Evolutionary conservation across 805 yeast species (phyloP).

Genomic region (Sugiyamaella mastotermitis): DNA sequence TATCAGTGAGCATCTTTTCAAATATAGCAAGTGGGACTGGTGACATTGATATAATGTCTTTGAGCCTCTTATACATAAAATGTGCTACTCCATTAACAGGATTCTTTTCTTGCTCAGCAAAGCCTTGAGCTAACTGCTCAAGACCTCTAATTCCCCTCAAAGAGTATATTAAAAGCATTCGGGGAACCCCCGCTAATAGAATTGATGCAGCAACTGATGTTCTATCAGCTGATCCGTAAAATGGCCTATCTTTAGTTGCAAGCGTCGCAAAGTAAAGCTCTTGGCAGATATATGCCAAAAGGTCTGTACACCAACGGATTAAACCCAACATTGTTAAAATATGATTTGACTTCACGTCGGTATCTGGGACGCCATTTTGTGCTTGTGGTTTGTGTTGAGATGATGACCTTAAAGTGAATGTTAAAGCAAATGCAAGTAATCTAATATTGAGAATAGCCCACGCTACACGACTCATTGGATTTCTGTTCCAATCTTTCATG

Average conservation of each 20-base stretch:
- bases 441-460: conserved; percentile 63
- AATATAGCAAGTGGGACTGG: conserved; percentile 29
- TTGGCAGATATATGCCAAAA: conserved; percentile 64
- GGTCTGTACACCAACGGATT: conserved; percentile 80
- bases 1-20: conserved; percentile 33
- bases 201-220: conserved; percentile 28
- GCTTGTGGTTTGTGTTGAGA: conserved; percentile 44
- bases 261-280: conserved; percentile 40
- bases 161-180: conserved; percentile 31
- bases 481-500: conserved; percentile 38
- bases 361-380: conserved; percentile 32
- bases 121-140: conserved; percentile 24
- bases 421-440: conserved; percentile 62
- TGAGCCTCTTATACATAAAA: conserved; percentile 24
- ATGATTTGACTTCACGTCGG: conserved; percentile 25
- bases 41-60: conserved; percentile 21
- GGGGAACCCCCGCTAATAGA: conserved; percentile 31
- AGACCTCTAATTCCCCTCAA: conserved; percentile 35
- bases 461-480: conserved; percentile 44
- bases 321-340: conserved; percentile 50
- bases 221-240: conserved; percentile 5
- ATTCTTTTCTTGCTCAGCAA: conserved; percentile 19
- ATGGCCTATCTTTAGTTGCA: neutral
- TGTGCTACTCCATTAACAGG: conserved; percentile 25
- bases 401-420: conserved; percentile 52